Conservation (phyloP, 352 stramenopile genomes). For the Phytopythium ostracodes region DNA sequence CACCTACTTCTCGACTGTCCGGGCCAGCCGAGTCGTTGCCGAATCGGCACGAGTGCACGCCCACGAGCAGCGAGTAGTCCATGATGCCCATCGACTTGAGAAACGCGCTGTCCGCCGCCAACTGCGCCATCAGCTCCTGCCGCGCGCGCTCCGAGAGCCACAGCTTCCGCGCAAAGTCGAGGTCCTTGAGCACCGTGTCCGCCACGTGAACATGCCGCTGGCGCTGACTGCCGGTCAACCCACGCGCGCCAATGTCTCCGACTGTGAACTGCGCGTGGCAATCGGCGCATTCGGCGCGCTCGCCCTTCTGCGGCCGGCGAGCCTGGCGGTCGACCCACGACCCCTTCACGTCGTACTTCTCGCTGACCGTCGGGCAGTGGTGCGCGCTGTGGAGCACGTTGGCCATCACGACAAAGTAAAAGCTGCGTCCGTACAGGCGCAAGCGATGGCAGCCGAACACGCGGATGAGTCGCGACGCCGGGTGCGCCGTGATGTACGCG, state of each 20-base stretch:
- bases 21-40: constrained; percentile 3
- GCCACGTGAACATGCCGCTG: constrained; percentile 46
- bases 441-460: constrained; percentile 87
- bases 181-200: constrained; percentile 67
- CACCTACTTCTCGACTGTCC: constrained; percentile 3
- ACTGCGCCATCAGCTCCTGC: constrained; percentile 37
- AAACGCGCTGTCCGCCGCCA: constrained; percentile 58
- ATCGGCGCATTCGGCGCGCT: constrained; percentile 61
- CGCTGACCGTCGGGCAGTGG: constrained; percentile 54
- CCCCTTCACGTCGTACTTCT: constrained; percentile 79
- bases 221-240: constrained; percentile 17
- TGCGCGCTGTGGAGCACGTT: constrained; percentile 64
- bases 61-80: constrained; percentile 75
- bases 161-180: constrained; percentile 49
- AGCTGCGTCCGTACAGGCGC: constrained; percentile 72
- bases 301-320: constrained; percentile 37
- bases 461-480: constrained; percentile 69
- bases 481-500: constrained; percentile 51
- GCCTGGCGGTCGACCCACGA: constrained; percentile 68
- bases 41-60: constrained; percentile 59
- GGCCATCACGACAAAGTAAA: constrained; percentile 81
- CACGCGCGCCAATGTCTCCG: constrained; percentile 24
- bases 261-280: constrained; percentile 56
- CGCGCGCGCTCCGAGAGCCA: constrained; percentile 29
- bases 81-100: constrained; percentile 69